These are phyloP conservation scores for Physcomitrium patens DNA, from an alignment of 225 moss, liverwort and hornwort genomes.

Conservation along the genomic window DNA sequence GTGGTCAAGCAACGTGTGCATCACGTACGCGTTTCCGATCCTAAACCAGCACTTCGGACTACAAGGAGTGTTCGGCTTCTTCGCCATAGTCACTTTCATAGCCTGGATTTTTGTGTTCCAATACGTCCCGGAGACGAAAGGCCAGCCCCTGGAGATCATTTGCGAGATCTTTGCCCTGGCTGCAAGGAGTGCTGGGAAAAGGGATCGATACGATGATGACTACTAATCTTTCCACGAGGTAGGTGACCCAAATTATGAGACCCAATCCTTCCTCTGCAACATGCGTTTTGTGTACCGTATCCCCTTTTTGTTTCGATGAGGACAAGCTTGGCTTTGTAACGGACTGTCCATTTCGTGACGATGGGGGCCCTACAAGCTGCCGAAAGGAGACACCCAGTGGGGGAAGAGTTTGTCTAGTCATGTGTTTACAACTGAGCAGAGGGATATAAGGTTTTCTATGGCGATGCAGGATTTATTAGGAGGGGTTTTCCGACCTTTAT, in stretches of 20 bases:
- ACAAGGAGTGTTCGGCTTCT: conserved; percentile 86
- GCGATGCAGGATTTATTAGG: no score
- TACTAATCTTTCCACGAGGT: conserved; percentile 20
- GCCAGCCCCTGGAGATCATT: conserved; percentile 88
- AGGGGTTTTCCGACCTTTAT: no score
- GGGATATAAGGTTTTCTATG: no score
- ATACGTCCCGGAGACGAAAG: conserved; percentile 95
- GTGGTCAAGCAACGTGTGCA: conserved; percentile 86
- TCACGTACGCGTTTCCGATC: conserved; percentile 88
- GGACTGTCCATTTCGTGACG: no score
- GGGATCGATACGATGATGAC: conserved; percentile 41
- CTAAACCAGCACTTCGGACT: conserved; percentile 73
- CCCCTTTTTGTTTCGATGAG: no score
- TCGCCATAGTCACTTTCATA: conserved; percentile 65
- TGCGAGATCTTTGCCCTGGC: conserved; percentile 92
- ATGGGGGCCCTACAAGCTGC: no score
- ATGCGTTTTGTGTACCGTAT: no score
- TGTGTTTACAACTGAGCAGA: no score
- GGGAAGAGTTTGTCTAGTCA: no score
- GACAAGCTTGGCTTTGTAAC: no score
- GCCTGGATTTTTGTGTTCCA: conserved; percentile 89
- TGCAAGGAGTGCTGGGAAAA: conserved; percentile 34
- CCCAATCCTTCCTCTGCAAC: no score
- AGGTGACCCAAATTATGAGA: neutral
- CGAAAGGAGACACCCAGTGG: no score